Base-by-base conservation (phyloP, 352 stramenopile genomes). In the Phytopythium oedochilum region DNA sequence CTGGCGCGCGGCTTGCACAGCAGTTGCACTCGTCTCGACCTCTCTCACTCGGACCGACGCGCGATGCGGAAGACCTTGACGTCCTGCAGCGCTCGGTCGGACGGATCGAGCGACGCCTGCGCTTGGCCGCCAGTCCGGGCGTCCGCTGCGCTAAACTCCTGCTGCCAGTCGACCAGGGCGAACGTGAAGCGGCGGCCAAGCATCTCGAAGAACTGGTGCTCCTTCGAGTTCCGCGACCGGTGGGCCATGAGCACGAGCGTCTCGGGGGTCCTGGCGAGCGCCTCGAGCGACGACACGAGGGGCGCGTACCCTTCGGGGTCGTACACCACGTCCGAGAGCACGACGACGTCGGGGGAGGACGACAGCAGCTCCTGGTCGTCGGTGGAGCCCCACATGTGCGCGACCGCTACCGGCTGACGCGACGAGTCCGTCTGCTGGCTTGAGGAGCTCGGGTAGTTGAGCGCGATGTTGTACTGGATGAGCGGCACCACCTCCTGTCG, bases 301-400 rank as follows among this genome's bases (percentile, higher is more conserved):
- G 82, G 82, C 20, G 57, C 61, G 47, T 89, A 92, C 36, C 83
- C 80, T 53, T 83, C 70, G 0, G 83, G 83, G 59, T 92, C 83
- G 68, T 92, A 92, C 22, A 92, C 80, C 18, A 91, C 83, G 44
- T 92, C 83, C 1, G 83, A 93, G 44, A 89, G 65, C 22, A 93
- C 75, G 45, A 93, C 61, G 9, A 89, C 68, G 47, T 93, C 83
- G 1, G 75, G 75, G 43, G 65, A 54, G 20, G 45, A n/a, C n/a
- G 60, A 60, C 10, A 89, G 59, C 38, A 53, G 46, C n/a, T 28
- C 28, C 68, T 60, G 22, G 61, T 55, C 23, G 54, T 56, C 46
- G 34, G 71, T 45, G 0, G 81, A 71, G 23, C 83, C 83, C 83
- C 83, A 93, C 35, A 72, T 70, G 55, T 90, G 78, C 17, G 64